Base-by-base conservation (phyloP, 2,329 filamentous ascomycete species). In the Rhynchosporium graminicola region DNA sequence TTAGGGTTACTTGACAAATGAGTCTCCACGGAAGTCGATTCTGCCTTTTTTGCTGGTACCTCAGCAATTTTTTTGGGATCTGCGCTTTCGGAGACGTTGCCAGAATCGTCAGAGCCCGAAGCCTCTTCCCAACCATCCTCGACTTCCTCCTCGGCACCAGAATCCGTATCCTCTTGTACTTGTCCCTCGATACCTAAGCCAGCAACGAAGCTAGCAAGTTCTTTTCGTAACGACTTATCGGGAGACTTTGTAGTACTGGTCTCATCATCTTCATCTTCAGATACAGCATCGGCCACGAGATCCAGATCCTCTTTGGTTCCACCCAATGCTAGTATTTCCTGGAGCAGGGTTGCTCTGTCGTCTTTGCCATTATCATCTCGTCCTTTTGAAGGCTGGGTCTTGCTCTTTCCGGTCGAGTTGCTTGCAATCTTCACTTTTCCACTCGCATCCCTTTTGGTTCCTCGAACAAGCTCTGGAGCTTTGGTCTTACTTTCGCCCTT, bases 241-340 rank as follows among this genome's bases (percentile, higher is more conserved):
- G 77, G 69, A 15, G 75, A 69, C n/a, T 61, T 33, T 47, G 52
- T 38, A 31, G 56, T 60, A 4, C 63, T 59, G 36, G 64, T 48
- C n/a, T 67, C 64, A 12, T 71, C 70, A 12, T 71, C 71, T 31
- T 77, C 78, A 47, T 83, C 81, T 60, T 82, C 80, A 1, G 82
- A 84, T 65, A 79, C 76, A 6, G 81, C 76, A 63, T 82, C 83
- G 47, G 80, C 82, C 59, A 89, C 81, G 40, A 89, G 79, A 42
- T 84, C 82, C 48, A 87, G 73, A 66, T 89, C 87, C 47, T 84
- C 80, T 73, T 89, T 84, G 59, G 87, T 85, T 13, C 87, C 87
- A 3, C 86, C 87, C 1, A 90, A 77, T 13, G 84, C 84, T 66
- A 81, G 79, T 65, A 89, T 89, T 70, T 89, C 87, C 61, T 84